phyloP scores from a whole-genome alignment of 352 stramenopile genomes.

The Plasmopara halstedii region DNA sequence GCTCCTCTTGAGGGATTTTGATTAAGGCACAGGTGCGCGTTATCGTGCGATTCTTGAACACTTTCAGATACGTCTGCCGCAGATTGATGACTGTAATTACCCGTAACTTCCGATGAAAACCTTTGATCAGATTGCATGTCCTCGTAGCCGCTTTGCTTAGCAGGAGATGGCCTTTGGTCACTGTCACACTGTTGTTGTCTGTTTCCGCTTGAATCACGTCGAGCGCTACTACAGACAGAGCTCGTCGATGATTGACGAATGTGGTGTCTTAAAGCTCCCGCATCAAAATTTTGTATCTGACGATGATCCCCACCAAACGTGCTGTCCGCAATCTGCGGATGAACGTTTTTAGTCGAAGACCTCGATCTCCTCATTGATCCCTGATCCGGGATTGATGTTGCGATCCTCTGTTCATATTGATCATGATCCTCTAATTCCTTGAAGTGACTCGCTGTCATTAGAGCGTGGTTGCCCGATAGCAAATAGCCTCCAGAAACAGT shows the following conservation, averaged over 20 bases:
- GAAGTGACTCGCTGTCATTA: constrained; percentile 8
- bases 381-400: constrained; percentile 8
- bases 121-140: constrained; percentile 11
- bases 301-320: constrained; percentile 8
- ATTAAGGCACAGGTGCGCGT: constrained; percentile 4
- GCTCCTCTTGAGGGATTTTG: constrained; percentile 3
- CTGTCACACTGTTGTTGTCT: constrained; percentile 6
- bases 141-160: constrained; percentile 1
- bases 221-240: constrained; percentile 13
- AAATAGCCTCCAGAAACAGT: constrained; percentile 20
- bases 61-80: constrained; percentile 7
- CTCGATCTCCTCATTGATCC: constrained; percentile 1
- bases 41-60: constrained; percentile 7
- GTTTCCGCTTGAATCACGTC: constrained; percentile 9
- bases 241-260: constrained; percentile 21
- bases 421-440: constrained; percentile 10
- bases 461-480: constrained; percentile 1
- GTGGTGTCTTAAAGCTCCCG: constrained; percentile 5
- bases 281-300: constrained; percentile 6
- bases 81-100: constrained; percentile 14
- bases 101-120: constrained; percentile 7
- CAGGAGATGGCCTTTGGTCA: constrained; percentile 2
- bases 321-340: constrained; percentile 3
- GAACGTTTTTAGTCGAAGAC: neutral
- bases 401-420: constrained; percentile 7